Base-by-base conservation (phyloP, 2,329 filamentous ascomycete genomes). In the Alternaria brassicae region DNA sequence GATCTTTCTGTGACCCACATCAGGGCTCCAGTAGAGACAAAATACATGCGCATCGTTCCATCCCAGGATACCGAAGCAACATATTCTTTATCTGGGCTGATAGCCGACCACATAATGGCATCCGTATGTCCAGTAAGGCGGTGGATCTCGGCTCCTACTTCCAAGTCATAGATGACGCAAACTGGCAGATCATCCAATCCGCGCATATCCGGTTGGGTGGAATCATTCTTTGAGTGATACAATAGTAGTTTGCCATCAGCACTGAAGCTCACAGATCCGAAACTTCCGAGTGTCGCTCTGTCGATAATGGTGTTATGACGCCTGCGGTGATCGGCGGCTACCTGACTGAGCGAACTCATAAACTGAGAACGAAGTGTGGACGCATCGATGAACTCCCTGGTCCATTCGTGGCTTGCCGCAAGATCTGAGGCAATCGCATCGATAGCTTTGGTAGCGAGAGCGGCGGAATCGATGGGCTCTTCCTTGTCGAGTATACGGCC, bases 21-120 rank as follows among this genome's bases (percentile, higher is more conserved):
- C 1, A 74, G 49, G 23, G 60, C 53, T 3, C 71, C 70, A 7
- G 66, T 67, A 3, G 21, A 21, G n/a, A 27, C 59, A 17, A 57
- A 63, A 49, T 70, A 70, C 66, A 74, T 67, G n/a, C 69, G 69
- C 44, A 75, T 30, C 8, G 67, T 68, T 2, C 71, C 71, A 44
- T 74, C 71, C 69, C 67, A 73, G 21, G 73, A 67, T 13, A 73
- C 62, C 2, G 67, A 70, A 4, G 71, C 70, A 48, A 74, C 60
- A 34, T 63, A 49, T 37, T 61, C 34, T 15, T 57, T 45, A 30
- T 75, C 39, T 2, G 72, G 68, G 39, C 70, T 75, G 44, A 72
- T 67, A 3, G 60, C 65, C 23, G 63, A 58, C 70, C 71, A 74
- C 62, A 68, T 65, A 39, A 75, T 71, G 9, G 57, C 53, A 40